Evolutionary conservation across 2,329 filamentous ascomycete genomes (phyloP).

Genomic region (Metarhizium guizhouense): DNA sequence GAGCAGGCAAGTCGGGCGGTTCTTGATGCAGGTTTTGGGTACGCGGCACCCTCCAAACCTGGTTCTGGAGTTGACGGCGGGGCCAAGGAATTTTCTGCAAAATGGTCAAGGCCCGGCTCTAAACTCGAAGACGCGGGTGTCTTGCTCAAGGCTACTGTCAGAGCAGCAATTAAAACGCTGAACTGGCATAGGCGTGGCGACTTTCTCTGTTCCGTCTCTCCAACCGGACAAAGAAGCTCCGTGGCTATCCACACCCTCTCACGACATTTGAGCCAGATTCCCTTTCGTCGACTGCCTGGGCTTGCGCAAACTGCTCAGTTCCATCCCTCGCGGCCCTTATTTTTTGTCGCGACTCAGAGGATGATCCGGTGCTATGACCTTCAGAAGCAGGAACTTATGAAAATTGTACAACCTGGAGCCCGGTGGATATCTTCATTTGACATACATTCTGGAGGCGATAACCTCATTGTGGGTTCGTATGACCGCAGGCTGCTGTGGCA

Average conservation of each 20-base stretch:
- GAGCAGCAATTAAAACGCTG: conserved; percentile 75
- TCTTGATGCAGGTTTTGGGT: conserved; percentile 86
- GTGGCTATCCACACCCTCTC: conserved; percentile 92
- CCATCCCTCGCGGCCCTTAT: conserved; percentile 84
- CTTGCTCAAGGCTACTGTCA: conserved; percentile 70
- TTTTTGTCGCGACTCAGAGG: conserved; percentile 94
- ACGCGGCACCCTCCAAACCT: conserved; percentile 58
- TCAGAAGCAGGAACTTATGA: conserved; percentile 81
- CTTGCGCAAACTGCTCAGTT: conserved; percentile 84
- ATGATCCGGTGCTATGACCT: conserved; percentile 92
- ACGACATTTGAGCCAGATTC: conserved; percentile 89
- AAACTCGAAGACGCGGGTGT: conserved; percentile 71
- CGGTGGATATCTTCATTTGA: conserved; percentile 91
- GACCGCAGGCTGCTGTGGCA: conserved; percentile 93
- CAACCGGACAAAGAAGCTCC: conserved; percentile 65
- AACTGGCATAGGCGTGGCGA: conserved; percentile 92
- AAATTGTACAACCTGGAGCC: conserved; percentile 86
- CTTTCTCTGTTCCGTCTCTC: conserved; percentile 87
- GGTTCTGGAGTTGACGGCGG: conserved; percentile 34
- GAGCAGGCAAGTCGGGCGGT: conserved; percentile 67
- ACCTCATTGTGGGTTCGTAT: conserved; percentile 89
- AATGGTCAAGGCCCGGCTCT: conserved; percentile 72
- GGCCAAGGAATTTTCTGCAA: conserved; percentile 67
- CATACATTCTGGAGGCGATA: conserved; percentile 86
- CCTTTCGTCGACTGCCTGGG: conserved; percentile 71